Evolutionary conservation across 2,329 filamentous ascomycete species (phyloP), one percentile per base, ranked within the genome.

Genomic region (Pyrenophora teres): DNA sequence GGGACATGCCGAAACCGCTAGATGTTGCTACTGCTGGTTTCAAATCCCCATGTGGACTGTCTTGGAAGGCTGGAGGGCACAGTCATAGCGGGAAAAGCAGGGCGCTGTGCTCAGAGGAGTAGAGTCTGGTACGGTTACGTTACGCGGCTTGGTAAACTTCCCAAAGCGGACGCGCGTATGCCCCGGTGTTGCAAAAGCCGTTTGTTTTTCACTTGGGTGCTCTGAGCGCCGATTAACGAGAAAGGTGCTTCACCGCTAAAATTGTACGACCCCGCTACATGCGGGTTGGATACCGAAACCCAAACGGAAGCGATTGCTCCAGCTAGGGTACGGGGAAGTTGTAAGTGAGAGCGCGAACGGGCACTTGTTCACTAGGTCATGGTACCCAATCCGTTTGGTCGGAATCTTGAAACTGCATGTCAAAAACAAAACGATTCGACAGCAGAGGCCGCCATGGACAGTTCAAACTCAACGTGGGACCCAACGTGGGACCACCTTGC

Each of bases 341-440:
- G 46, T 42, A 51, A 42, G 52, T 43, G 50, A 49, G 52, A 52
- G 59, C 52, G 50, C 57, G 45, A 40, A 44, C 40, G 27, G 46
- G 45, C 53, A 52, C 52, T 55, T 27, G n/a, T 19, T 30, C 21
- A 36, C 51, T 48, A 38, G 56, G 55, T 46, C 36, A 33, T 45
- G 40, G 23, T 41, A 32, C 39, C 44, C 33, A 55, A 46, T 46
- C 52, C 57, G 54, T 32, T 52, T 42, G 30, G 45, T 57, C 58
- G 64, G 59, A 57, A 68, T 45, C 42, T 60, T 70, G 66, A 71
- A 71, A 70, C 65, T 49, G 54, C 40, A 46, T 41, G 12, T 46
- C 40, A 46, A 49, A 49, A 50, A 50, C 45, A 50, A 56, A 54
- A 36, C 21, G 43, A 16, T 38, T 41, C 46, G 42, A 48, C 39